Base-by-base conservation (phyloP, 2,329 filamentous ascomycete genomes). In the Grosmannia penicillata region DNA sequence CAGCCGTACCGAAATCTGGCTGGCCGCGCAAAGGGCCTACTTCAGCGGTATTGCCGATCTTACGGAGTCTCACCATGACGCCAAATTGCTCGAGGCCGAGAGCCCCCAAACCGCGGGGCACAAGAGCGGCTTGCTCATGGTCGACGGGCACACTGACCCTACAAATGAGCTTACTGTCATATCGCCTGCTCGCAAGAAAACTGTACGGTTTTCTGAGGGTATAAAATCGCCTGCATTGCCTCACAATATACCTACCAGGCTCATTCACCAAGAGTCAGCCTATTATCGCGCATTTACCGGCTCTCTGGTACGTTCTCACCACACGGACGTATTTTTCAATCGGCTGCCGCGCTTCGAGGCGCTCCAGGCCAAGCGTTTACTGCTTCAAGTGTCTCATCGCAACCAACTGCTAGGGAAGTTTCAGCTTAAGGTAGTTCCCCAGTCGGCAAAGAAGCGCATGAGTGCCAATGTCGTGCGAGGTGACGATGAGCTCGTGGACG, bases 241-340 rank as follows among this genome's bases (percentile, higher is more conserved):
- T 19, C 65, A 64, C 48, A 58, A 57, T 26, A 58, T 75, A 15
- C 70, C 70, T 9, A 60, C 68, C 39, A 61, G 68, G 58, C 57
- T 77, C 23, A 41, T 56, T 19, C 66, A 64, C 41, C 65, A 72
- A 52, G 82, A 91, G 51, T 78, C 80, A 4, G 82, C 87, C 6
- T 95, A 94, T 58, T 89, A 86, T 61, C 79, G 82, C 44, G 85
- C 85, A 9, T 95, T 94, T 56, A 77, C 85, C 48, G 76, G 80
- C 52, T 71, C 83, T 47, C 63, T 78, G 33, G 70, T 82, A 42
- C 72, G 73, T 24, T 75, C 74, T 13, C 75, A 73, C 40, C 65
- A 68, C 38, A 63, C 68, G 15, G 91, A 96, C 56, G 76, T 79
- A 9, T 94, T 94, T 53, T 72, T 93, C 39, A 82, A 93, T 56